Base-by-base conservation (phyloP, 148 eudicot species). In the Talinum fruticosum region DNA sequence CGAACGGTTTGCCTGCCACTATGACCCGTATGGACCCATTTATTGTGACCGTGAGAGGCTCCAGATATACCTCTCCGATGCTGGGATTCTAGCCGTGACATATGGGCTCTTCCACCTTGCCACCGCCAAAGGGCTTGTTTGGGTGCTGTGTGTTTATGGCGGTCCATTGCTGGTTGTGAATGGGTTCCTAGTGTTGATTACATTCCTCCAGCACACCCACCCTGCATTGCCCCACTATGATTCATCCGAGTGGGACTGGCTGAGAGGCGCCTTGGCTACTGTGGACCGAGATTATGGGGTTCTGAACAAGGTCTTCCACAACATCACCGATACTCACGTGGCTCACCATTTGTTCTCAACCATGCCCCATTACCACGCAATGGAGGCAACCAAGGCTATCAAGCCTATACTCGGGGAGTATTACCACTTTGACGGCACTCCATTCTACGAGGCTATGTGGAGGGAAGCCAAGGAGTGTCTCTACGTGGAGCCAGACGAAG, bases 331-430 rank as follows among this genome's bases (percentile, higher is more conserved):
- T 36, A 94, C 98, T 5, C 98, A 94, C 34, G 94, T 94, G 8
- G 90, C 91, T 8, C 98, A 94, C 81, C 98, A 94, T 77, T 75
- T 94, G 78, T 82, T 94, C 89, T 90, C 98, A 3, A 89, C 90
- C 10, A 90, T 94, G 87, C 98, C 98, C 4, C 98, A 94, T 83
- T 94, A 94, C 64, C 93, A 94, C 64, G 98, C 98, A 1, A 88
- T 87, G 97, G 98, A 94, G 80, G 98, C 98, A 2, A 94, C 97
- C 3, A 90, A 88, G 80, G 97, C 92, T 2, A 90, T 94, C 16
- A 94, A 85, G 80, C 97, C 98, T 10, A 80, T 94, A 23, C 66
- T 94, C 54, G 93, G 95, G 1, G 83, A 88, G 8, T 94, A 90
- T 68, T 94, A 94, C 66, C 92, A 85, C 66, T 86, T 81, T 2